Evolutionary conservation across 2,329 filamentous ascomycete genomes (phyloP).

Genomic region (Herpotrichia juniperi): DNA sequence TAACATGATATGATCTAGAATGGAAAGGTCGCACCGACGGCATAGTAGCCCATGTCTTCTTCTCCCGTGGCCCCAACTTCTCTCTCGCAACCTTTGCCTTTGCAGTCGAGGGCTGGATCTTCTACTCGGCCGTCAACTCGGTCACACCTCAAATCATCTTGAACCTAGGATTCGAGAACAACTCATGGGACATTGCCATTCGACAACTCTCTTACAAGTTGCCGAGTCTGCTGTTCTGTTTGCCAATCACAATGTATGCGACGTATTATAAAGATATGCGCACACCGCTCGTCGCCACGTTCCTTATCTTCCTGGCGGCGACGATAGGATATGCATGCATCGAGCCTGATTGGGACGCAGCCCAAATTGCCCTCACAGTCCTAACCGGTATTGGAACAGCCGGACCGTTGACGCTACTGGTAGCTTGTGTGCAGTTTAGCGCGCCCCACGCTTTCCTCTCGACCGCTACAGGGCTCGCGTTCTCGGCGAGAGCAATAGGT

Average conservation of each 20-base stretch:
- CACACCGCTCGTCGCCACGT: conserved; percentile 33
- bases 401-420: conserved; percentile 38
- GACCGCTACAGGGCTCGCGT: conserved; percentile 40
- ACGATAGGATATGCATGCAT: conserved; percentile 34
- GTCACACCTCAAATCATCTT: conserved; percentile 39
- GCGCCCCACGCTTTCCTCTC: conserved; percentile 37
- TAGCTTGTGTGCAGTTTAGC: conserved; percentile 39
- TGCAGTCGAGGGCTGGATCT: conserved; percentile 64
- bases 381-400: conserved; percentile 34
- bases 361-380: conserved; percentile 34
- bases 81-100: conserved; percentile 62
- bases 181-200: conserved; percentile 36
- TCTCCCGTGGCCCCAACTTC: conserved; percentile 60
- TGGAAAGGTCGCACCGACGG: conserved; percentile 62
- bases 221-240: conserved; percentile 24
- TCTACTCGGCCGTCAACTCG: conserved; percentile 46
- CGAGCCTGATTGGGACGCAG: conserved; percentile 27
- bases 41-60: conserved; percentile 63
- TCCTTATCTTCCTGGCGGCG: conserved; percentile 33
- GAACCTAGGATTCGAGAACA: conserved; percentile 37
- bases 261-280: conserved; percentile 37
- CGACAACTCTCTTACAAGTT: conserved; percentile 36
- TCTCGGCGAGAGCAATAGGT: conserved; percentile 40
- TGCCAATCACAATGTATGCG: conserved; percentile 34
- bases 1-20: conserved; percentile 43